Base-by-base conservation (phyloP, 129 eudicot species). In the Pseudognaphalium luteoalbum region DNA sequence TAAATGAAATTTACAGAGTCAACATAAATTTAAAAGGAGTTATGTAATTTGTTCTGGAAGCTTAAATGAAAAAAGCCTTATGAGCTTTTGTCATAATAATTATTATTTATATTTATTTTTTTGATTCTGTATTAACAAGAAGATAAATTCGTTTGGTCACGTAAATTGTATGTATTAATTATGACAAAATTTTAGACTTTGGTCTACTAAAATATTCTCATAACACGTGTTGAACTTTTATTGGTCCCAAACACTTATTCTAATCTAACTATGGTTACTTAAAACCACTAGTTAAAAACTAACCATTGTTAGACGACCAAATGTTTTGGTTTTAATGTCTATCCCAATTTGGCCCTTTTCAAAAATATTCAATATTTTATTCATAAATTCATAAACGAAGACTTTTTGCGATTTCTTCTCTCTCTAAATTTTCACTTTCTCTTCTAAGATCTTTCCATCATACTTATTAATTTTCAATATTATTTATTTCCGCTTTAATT, bases 381-480 rank as follows among this genome's bases (percentile, higher is more conserved):
- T 41, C 62, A 47, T 47, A 73, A 68, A 66, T 35, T 80, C 74
- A 80, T 21, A 63, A 67, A 70, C 76, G 84, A 75, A 47, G 84
- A 81, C 84, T 81, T 74, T 80, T 74, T 73, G 58, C 75, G 51
- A 58, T 5, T 39, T 68, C 56, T 14, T 76, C 80, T 76, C 80
- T 67, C 66, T 76, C 78, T 52, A 17, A 47, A 52, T 72, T 65
- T 41, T 74, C 83, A 64, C 78, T 67, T 7, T 81, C 65, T 80
- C 35, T 68, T 47, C 47, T 11, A 75, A 58, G 84, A 80, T 72
- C 78, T 73, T 75, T 81, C 75, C 52, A 67, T 68, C 72, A 42
- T 29, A 57, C 60, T n/a, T 59, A 58, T n/a, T 59, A 58, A 28
- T 41, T 41, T 41, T 51, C 56, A 35, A 32, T 68, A 50, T 44